These are phyloP conservation scores for Cyanidium caldarium DNA, from an alignment of 23 red algal genomes.

Conservation along the genomic window DNA sequence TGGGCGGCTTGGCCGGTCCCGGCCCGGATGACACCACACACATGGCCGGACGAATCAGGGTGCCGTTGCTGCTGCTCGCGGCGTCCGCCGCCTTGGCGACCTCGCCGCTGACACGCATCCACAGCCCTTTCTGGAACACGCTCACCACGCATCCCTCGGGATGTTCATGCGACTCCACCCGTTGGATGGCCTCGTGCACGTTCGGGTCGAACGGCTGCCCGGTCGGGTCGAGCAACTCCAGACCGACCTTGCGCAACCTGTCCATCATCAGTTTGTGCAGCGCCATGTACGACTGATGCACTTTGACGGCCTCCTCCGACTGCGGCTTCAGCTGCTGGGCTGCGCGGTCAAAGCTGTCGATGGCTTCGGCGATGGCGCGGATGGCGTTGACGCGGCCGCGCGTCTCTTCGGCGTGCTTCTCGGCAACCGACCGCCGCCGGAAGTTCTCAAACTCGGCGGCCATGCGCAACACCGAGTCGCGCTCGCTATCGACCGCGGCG, in stretches of 20 bases:
- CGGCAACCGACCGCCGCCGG: slow-evolving; percentile 39
- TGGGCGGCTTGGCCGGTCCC: not conserved
- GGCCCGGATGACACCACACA: not conserved
- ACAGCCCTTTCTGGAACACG: slow-evolving; percentile 66
- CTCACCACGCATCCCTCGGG: slow-evolving; percentile 46
- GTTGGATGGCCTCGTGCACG: slow-evolving; percentile 64
- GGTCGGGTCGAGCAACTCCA: slow-evolving; percentile 62
- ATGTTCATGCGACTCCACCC: slow-evolving; percentile 36
- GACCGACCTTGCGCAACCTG: slow-evolving; percentile 42
- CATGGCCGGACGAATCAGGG: not conserved
- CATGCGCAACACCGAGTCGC: slow-evolving; percentile 62
- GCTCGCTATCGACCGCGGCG: slow-evolving; percentile 30
- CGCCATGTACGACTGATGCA: slow-evolving; percentile 50
- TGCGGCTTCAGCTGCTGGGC: slow-evolving; percentile 20
- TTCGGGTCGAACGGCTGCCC: slow-evolving; percentile 65
- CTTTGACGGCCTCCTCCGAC: slow-evolving; percentile 41
- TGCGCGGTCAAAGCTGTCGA: slow-evolving; percentile 94
- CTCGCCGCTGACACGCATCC: not conserved
- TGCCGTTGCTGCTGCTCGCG: not conserved
- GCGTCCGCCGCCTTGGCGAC: not conserved
- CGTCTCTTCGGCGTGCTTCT: slow-evolving; percentile 30
- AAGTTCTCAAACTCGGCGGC: slow-evolving; percentile 95
- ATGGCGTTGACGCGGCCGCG: slow-evolving; percentile 36
- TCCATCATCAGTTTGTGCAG: slow-evolving; percentile 59
- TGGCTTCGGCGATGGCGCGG: slow-evolving; percentile 34